Percentiles rank a stretch among this genome's conserved stretches.
These are phyloP conservation scores for Dactylorhiza incarnata DNA, from an alignment of 106 monocot genomes.

Conservation along the genomic window DNA sequence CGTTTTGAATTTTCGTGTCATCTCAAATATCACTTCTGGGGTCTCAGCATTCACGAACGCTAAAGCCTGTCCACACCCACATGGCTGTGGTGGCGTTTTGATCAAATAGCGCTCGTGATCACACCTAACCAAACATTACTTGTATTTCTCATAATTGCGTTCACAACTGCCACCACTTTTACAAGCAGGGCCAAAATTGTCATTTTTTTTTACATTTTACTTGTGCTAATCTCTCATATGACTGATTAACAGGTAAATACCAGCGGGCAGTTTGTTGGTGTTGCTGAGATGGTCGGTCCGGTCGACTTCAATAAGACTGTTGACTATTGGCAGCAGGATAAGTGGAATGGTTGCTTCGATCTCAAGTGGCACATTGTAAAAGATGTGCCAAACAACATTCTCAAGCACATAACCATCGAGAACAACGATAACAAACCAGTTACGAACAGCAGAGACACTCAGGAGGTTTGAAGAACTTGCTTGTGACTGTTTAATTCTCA, in stretches of 20 bases:
- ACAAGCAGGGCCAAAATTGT: too few species aligned
- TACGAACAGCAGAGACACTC: conserved; percentile 83
- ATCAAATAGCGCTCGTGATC: too few species aligned
- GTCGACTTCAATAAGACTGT: conserved; percentile 88
- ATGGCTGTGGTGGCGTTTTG: too few species aligned
- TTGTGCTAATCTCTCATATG: neutral
- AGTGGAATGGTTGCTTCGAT: conserved; percentile 90
- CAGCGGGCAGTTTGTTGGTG: conserved; percentile 86
- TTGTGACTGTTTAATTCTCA: neutral
- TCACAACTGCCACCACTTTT: too few species aligned
- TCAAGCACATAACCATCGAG: conserved; percentile 73
- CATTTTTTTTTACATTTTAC: neutral
- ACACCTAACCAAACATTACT: too few species aligned
- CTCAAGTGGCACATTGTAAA: conserved; percentile 90
- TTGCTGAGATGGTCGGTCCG: conserved; percentile 72
- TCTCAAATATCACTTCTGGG: too few species aligned
- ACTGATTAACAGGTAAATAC: conserved; percentile 49
- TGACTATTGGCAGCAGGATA: conserved; percentile 89
- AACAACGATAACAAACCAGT: conserved; percentile 93
- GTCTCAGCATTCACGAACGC: too few species aligned
- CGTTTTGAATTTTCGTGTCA: too few species aligned
- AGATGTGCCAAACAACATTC: conserved; percentile 67
- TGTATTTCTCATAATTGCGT: too few species aligned
- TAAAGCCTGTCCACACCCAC: too few species aligned
- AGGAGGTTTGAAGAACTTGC: conserved; percentile 35